Base-by-base conservation (phyloP, 75 land plant species). In the Cryptomeria japonica region DNA sequence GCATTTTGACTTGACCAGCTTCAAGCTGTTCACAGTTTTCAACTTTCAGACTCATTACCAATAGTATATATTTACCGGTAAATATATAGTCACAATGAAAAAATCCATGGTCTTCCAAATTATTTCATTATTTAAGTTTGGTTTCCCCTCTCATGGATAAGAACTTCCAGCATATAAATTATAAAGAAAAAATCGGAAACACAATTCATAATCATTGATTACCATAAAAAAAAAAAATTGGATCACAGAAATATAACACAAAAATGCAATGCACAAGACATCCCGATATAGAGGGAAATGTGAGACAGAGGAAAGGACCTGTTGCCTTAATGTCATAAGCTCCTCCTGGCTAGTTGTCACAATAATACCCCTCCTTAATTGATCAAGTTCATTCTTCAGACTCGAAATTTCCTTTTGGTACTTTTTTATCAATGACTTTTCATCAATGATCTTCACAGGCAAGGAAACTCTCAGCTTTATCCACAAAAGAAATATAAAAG, bases 1-100 rank as follows among this genome's bases (percentile, higher is more conserved):
- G 95, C 96, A 96, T 94, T 88, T 93, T 95, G 36, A 95, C 95
- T 90, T 96, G 96, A n/a, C 97, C 96, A 84, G 93, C 96, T 87
- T 96, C 95, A 84, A 96, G 89, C 97, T 96, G 86, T 85, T 22
- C 36, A 44, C 25, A 87, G 56, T 14, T 84, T 78, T 12, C 77
- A 34, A 75, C 77, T 75, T 34, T 75, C 37, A 75, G 77, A 32
- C 77, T 32, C 12, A 77, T n/a, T 22, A 47, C 41, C 38, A 41
- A 22, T 8, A 56, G 68, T 76, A 5, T 13, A 25, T 75, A 75
- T 34, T 34, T 75, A 28, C 32, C 18, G 10, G 32, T 75, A 44
- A 28, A 14, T 42, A 14, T 84, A 47, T 44, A 84, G 85, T 39
- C 18, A 39, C 11, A 19, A 84, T 28, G 14, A 12, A 31, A 39